Conservation (phyloP, 495 filamentous ascomycete species). For the Xylaria grammica region DNA sequence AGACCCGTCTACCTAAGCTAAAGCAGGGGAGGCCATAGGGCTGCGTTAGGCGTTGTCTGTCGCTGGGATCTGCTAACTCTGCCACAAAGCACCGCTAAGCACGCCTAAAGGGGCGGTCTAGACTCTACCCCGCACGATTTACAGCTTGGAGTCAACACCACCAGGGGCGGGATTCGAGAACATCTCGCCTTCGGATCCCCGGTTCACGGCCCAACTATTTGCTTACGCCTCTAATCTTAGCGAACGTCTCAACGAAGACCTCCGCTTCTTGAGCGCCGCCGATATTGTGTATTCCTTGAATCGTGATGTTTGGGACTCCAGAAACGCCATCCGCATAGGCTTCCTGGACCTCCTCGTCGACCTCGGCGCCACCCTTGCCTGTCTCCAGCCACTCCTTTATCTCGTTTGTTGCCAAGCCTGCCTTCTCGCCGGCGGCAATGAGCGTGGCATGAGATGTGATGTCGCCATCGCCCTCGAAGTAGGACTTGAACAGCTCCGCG, state of each 20-base stretch:
- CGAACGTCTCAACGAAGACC: conserved; percentile 58
- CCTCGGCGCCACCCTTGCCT: conserved; percentile 66
- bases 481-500: conserved; percentile 68
- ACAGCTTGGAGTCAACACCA: no score
- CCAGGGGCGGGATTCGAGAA: no score
- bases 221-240: conserved; percentile 46
- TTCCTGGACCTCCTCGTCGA: conserved; percentile 68
- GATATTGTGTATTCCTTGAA: conserved; percentile 66
- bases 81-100: no score
- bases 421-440: conserved; percentile 62
- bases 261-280: conserved; percentile 67
- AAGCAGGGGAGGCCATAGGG: no score
- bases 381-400: conserved; percentile 67
- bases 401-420: conserved; percentile 63
- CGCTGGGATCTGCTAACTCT: no score
- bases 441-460: conserved; percentile 71
- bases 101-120: no score
- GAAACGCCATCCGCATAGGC: conserved; percentile 57
- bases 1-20: no score
- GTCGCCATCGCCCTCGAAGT: conserved; percentile 79
- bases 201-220: neutral
- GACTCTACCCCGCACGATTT: no score
- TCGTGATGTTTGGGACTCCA: conserved; percentile 74
- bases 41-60: no score
- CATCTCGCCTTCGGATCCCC: neutral